Conservation (phyloP, 345 rosid species). For the Populus tremula region DNA sequence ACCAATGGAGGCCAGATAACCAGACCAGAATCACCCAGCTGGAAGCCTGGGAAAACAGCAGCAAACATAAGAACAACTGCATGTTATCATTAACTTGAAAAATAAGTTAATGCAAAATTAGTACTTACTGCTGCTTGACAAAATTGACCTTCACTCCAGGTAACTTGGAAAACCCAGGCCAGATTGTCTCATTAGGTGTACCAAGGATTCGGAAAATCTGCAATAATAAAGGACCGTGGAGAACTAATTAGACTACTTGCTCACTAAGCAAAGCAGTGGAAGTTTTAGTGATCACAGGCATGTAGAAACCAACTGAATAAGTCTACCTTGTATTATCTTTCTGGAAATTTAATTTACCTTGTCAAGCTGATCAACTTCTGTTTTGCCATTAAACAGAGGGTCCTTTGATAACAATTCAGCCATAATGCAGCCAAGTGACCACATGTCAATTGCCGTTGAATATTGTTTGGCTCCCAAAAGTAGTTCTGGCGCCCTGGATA, state of each 20-base stretch:
- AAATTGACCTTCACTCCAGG: slow-evolving; percentile 98
- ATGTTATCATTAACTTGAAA: slow-evolving; percentile 19
- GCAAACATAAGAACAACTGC: slow-evolving; percentile 46
- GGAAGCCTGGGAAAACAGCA: slow-evolving; percentile 89
- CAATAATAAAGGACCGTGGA: slow-evolving; percentile 11
- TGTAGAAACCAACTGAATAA: background rate
- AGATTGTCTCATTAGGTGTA: slow-evolving; percentile 90
- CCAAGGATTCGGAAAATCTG: slow-evolving; percentile 91
- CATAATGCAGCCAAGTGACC: slow-evolving; percentile 99
- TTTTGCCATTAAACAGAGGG: slow-evolving; percentile 90
- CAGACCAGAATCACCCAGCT: slow-evolving; percentile 84
- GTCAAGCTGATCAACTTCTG: slow-evolving; percentile 96
- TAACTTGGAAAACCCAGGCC: slow-evolving; percentile 95
- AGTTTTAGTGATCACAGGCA: background rate
- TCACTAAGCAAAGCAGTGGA: background rate
- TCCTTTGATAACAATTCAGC: slow-evolving; percentile 85
- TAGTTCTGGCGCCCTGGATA: slow-evolving; percentile 95
- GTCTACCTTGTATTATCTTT: background rate
- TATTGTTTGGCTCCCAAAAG: slow-evolving; percentile 89
- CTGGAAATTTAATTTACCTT: slow-evolving; percentile 49
- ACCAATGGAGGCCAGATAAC: slow-evolving; percentile 72
- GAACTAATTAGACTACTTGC: background rate
- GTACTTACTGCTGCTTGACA: slow-evolving; percentile 94
- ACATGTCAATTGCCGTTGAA: slow-evolving; percentile 99
- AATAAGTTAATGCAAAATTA: slow-evolving; percentile 17